A percentile compares a stretch with the other conserved stretches of the same genome.
phyloP scores from a whole-genome alignment of 768 basidiomycete genomes.

The Lactifluus piperatus region DNA sequence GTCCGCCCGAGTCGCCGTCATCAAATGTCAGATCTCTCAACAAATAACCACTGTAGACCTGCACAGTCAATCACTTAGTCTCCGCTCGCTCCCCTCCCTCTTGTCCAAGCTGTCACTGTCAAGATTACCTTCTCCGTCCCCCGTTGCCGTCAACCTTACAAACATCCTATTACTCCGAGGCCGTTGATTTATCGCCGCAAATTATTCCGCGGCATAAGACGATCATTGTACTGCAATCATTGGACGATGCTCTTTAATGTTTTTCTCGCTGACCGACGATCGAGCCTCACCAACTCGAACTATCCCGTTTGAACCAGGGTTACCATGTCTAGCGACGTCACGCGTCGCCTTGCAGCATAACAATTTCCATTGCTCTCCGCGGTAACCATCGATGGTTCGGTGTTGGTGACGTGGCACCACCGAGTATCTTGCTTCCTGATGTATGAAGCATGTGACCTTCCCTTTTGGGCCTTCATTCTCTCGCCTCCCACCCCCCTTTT shows the following conservation, averaged over 20 bases:
- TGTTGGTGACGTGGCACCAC: background rate
- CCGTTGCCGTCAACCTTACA: background rate
- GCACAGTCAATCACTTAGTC: too few relatives aligned
- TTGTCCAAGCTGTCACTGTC: too few relatives aligned
- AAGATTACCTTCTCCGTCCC: too few relatives aligned
- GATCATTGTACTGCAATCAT: background rate
- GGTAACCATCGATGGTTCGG: background rate
- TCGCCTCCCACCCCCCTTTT: background rate
- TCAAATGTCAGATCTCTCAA: too few relatives aligned
- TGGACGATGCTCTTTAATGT: background rate
- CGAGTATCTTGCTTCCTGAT: background rate
- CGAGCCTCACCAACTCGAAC: background rate
- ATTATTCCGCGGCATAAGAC: conserved; percentile 5
- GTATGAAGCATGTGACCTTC: background rate
- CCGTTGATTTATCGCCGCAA: conserved; percentile 8
- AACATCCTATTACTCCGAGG: background rate
- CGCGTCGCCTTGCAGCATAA: background rate
- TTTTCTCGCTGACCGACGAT: conserved; percentile 10
- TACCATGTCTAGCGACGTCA: background rate
- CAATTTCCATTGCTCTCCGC: background rate
- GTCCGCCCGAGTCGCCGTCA: too few relatives aligned
- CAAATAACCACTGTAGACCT: too few relatives aligned
- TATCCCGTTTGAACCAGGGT: background rate
- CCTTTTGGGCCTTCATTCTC: background rate
- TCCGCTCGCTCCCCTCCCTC: too few relatives aligned